Conservation (phyloP, 352 stramenopile genomes). For the Globisporangium paddicum region DNA sequence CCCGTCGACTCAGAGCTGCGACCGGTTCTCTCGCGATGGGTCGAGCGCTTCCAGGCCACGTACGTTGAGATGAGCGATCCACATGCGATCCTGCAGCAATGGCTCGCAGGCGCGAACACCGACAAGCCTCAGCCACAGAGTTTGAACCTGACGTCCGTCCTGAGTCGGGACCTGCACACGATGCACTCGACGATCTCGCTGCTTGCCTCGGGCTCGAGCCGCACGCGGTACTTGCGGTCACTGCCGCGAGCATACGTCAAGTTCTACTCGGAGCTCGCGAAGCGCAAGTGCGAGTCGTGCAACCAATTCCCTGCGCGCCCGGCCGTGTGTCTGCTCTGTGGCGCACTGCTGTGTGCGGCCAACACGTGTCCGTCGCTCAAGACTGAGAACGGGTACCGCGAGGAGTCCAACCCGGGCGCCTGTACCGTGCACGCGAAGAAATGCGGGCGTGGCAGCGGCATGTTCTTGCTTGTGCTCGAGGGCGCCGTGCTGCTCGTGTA, state of each 20-base stretch:
- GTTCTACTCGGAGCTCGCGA: conserved; percentile 82
- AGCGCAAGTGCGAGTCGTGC: conserved; percentile 70
- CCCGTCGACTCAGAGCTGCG: conserved; percentile 18
- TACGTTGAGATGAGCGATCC: conserved; percentile 81
- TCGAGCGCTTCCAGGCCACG: conserved; percentile 57
- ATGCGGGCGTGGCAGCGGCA: conserved; percentile 71
- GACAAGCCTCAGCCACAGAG: conserved; percentile 19
- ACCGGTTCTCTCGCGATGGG: conserved; percentile 48
- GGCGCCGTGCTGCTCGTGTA: conserved; percentile 82
- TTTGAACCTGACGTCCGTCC: conserved; percentile 32
- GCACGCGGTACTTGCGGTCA: conserved; percentile 65
- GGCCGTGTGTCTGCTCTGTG: conserved; percentile 83
- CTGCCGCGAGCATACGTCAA: conserved; percentile 77
- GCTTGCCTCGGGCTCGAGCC: conserved; percentile 53
- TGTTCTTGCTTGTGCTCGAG: conserved; percentile 83
- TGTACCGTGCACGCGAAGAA: conserved; percentile 85
- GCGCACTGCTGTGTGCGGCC: conserved; percentile 72
- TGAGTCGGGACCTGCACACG: conserved; percentile 68
- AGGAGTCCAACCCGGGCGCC: conserved; percentile 77
- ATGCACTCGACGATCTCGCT: conserved; percentile 76
- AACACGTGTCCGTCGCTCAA: conserved; percentile 78
- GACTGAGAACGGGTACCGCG: conserved; percentile 63
- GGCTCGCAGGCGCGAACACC: conserved; percentile 63
- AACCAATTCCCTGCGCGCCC: conserved; percentile 77
- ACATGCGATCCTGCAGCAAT: conserved; percentile 64